Base-by-base conservation (phyloP, 1,284 basidiomycete genomes). In the Melampsora occidentalis region DNA sequence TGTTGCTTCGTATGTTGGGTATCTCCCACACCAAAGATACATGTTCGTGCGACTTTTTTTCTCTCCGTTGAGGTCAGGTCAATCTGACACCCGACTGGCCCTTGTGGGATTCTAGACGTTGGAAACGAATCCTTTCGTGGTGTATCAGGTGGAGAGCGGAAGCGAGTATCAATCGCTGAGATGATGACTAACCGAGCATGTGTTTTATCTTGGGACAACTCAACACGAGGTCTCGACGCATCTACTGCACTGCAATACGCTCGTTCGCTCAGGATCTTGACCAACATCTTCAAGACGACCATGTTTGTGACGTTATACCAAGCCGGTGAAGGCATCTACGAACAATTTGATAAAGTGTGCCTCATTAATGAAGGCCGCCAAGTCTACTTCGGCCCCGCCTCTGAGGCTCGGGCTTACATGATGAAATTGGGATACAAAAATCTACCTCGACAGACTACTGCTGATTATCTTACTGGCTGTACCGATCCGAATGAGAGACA, bases 101-200 rank as follows among this genome's bases (percentile, higher is more conserved):
- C 61, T 63, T 31, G 1, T 63, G 25, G 25, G 25, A 20, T 12
- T 64, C 12, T 31, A 67, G 65, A 18, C 22, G 90, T 94, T 28
- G 93, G 93, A 2, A 88, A 93, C 83, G 89, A 89, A 4, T 86
- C 87, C 4, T 85, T 93, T 2, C 85, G 91, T 6, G 93, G 92
- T 67, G 88, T 94, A 0, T 90, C 89, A 33, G 93, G 92, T 22
- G 93, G 93, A 16, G 90, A 92, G 82, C 82, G 87, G 53, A 89
- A 89, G 83, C 86, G 88, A 77, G 87, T 89, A 28, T 87, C 86
- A 16, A 87, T 89, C 73, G 85, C 86, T 53, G 88, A 89, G 81
- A 86, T 86, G 81, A 84, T 87, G 80, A 84, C 84, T 71, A 83
- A 84, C 28, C 82, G 84, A 59, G 84, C 83, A 28, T 82, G 80